A percentile compares a stretch with the other conserved stretches of the same genome.
Evolutionary conservation across 2,329 filamentous ascomycete genomes (phyloP).

Genomic region (Fusarium sp.): DNA sequence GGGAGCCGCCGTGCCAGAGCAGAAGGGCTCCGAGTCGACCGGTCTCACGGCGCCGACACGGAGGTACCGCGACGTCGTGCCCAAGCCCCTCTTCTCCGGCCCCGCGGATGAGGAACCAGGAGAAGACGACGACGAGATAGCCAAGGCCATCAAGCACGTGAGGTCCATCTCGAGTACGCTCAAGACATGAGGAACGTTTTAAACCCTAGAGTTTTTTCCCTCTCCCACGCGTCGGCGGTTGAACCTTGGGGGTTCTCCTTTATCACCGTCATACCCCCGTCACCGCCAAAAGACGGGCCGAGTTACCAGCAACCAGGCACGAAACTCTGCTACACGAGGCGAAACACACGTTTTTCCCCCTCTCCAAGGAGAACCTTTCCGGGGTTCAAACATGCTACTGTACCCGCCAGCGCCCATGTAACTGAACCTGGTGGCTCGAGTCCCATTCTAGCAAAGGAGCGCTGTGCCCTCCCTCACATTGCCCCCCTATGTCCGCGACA

Average conservation of each 20-base stretch:
- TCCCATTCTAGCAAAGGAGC: not conserved
- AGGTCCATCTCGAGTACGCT: slow-evolving; percentile 48
- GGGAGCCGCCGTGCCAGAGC: slow-evolving; percentile 5
- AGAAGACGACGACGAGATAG: slow-evolving; percentile 47
- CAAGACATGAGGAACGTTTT: slow-evolving; percentile 33
- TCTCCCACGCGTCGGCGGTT: slow-evolving; percentile 1
- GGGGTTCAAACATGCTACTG: not conserved
- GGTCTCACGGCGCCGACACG: slow-evolving; percentile 40
- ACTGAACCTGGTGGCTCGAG: not conserved
- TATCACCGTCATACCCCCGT: slow-evolving; percentile 23
- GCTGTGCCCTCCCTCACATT: not conserved
- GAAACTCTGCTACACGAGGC: slow-evolving; percentile 3
- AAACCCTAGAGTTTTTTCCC: not conserved
- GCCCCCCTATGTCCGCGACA: slow-evolving; percentile 29
- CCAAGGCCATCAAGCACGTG: slow-evolving; percentile 47
- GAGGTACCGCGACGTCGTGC: slow-evolving; percentile 39
- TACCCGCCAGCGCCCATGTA: not conserved
- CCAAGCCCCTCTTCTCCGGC: slow-evolving; percentile 45
- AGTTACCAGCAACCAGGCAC: not conserved
- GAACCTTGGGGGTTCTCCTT: slow-evolving; percentile 21
- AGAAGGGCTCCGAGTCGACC: slow-evolving; percentile 21
- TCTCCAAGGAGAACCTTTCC: not conserved
- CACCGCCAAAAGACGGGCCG: slow-evolving; percentile 4
- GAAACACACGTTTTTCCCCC: slow-evolving; percentile 7
- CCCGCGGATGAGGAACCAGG: slow-evolving; percentile 36